Base-by-base conservation (phyloP, 169 alveolate species). In the Plasmodium inui region DNA sequence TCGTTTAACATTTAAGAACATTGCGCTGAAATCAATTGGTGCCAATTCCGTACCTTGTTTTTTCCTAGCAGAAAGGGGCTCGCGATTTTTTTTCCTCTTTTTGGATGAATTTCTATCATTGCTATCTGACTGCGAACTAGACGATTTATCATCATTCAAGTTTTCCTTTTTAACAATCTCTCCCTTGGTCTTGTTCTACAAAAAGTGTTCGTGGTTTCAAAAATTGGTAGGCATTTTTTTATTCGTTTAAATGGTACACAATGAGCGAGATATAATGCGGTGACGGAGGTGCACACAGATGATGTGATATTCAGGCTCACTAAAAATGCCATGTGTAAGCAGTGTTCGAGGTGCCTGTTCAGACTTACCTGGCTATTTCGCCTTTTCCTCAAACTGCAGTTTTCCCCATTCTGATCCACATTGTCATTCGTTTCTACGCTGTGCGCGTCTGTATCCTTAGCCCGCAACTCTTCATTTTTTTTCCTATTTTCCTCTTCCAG, bases 401-500 rank as follows among this genome's bases (percentile, higher is more conserved):
- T 41, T 53, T 30, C 37, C 9, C 73, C 44, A 50, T 88, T 46
- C 53, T 44, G 28, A 14, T 67, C 84, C 57, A 10, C 76, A 4
- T 26, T 80, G 76, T 91, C 83, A 82, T 71, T 91, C 53, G 61
- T 70, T 72, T 91, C 76, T 50, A 37, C 34, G 57, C 37, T 71
- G 41, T 90, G 46, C 44, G 53, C 32, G 19, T 81, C 34, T 71
- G 57, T 82, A 22, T 41, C 73, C n/a, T 72, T 80, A 19, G 46
- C 44, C 12, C 30, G n/a, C 50, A 78, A 61, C 14, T 79, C 83
- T 46, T 37, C 79, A 46, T 80, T 78, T 79, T 80, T 78, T 79
- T 79, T 61, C 34, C 70, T 88, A 12, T 88, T 57, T 61, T 88
- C 89, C 82, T 88, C 94, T 57, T 88, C 90, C 44, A 88, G 82